phyloP scores from a whole-genome alignment of 2,329 filamentous ascomycete genomes.

The Aureobasidium mangrovei region DNA sequence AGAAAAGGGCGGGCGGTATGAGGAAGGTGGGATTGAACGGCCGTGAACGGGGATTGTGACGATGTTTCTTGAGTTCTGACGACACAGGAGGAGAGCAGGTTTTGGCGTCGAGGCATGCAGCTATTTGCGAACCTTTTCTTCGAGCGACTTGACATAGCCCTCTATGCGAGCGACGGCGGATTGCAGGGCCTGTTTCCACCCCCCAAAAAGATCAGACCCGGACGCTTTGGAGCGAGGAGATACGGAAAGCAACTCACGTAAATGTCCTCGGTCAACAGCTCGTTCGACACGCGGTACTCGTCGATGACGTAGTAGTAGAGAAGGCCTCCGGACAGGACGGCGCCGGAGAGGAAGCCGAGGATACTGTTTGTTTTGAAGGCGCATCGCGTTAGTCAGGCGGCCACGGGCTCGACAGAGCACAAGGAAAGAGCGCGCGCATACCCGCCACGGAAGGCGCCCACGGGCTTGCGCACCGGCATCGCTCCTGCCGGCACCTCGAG shows the following conservation, averaged over 20 bases:
- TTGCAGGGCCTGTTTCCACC: constrained; percentile 65
- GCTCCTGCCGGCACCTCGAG: constrained; percentile 21
- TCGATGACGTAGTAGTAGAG: constrained; percentile 90
- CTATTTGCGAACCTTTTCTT: constrained; percentile 55
- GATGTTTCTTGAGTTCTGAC: too few relatives aligned
- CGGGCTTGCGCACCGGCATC: constrained; percentile 53
- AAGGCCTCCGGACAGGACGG: constrained; percentile 65
- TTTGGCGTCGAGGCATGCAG: neutral
- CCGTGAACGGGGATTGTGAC: too few relatives aligned
- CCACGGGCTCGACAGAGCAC: neutral
- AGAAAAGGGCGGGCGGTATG: too few relatives aligned
- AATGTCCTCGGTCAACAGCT: constrained; percentile 89
- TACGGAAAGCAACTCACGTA: constrained; percentile 57
- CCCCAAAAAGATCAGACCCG: neutral
- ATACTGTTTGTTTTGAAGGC: constrained; percentile 46
- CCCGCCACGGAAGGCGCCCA: constrained; percentile 65
- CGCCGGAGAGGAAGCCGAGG: constrained; percentile 84
- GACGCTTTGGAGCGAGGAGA: neutral
- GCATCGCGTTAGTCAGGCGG: neutral
- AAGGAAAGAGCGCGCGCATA: constrained; percentile 34
- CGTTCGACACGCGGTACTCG: constrained; percentile 89
- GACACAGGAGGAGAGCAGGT: neutral
- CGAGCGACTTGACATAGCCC: constrained; percentile 70
- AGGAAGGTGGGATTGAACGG: too few relatives aligned
- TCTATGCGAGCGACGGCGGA: constrained; percentile 78